Evolutionary conservation across 257 asterid species (phyloP).

Genomic region (Solanum chilense): DNA sequence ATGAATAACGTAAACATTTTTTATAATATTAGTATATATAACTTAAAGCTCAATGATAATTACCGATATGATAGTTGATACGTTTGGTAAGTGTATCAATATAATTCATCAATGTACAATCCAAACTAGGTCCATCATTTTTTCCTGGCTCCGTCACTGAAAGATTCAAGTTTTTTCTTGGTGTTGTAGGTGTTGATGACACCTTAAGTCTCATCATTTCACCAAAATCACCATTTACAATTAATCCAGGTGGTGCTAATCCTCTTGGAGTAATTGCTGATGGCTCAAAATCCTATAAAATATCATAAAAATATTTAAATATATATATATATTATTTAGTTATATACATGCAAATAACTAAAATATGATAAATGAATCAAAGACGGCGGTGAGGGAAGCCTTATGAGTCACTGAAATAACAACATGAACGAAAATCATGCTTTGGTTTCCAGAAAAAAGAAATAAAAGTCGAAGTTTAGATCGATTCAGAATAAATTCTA

Average conservation of each 20-base stretch:
- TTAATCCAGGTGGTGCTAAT: background rate
- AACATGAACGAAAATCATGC: background rate
- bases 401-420: background rate
- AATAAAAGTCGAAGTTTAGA: background rate
- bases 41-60: background rate
- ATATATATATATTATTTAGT: background rate
- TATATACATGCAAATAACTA: background rate
- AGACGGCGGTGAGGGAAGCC: background rate
- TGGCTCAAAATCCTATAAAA: background rate
- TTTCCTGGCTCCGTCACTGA: background rate
- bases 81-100: background rate
- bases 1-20: background rate
- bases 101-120: background rate
- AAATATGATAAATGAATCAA: background rate
- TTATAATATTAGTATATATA: background rate
- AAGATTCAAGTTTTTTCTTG: background rate
- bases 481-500: background rate
- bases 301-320: background rate
- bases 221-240: background rate
- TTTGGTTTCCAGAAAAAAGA: background rate
- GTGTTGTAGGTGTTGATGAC: background rate
- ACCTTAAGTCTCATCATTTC: background rate
- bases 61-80: slow-evolving; percentile 4
- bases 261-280: background rate
- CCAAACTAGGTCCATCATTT: background rate